phyloP scores from a whole-genome alignment of 176 grass and related monocot genomes.

The Aegilops tauschii region DNA sequence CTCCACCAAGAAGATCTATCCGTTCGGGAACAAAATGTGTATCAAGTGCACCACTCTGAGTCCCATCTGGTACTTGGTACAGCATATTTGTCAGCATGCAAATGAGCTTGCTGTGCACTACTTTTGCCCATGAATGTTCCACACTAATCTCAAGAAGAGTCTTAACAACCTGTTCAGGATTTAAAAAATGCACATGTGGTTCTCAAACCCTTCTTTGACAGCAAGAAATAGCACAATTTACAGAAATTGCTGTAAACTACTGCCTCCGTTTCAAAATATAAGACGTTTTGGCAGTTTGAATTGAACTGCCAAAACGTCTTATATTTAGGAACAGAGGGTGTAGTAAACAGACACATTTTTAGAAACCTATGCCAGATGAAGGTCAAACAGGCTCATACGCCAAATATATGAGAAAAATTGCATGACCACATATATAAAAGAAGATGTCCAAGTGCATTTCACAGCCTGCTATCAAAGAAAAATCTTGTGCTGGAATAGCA shows the following conservation, averaged over 20 bases:
- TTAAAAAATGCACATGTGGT: neutral
- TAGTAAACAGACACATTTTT: constrained; percentile 4
- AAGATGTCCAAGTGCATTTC: neutral
- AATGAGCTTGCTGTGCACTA: constrained; percentile 91
- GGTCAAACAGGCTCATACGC: constrained; percentile 12
- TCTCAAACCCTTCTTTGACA: constrained; percentile 12
- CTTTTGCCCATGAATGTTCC: constrained; percentile 89
- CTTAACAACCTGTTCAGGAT: constrained; percentile 71
- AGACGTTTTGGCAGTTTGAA: no score
- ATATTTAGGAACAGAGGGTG: neutral
- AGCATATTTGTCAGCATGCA: constrained; percentile 97
- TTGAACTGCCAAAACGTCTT: no score
- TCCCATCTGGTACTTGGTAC: constrained; percentile 66
- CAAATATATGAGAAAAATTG: neutral
- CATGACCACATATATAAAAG: constrained; percentile 18
- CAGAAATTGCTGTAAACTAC: constrained; percentile 10
- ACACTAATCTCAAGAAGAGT: constrained; percentile 84
- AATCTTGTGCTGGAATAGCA: constrained; percentile 1
- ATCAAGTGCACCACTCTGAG: constrained; percentile 48
- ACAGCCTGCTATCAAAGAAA: neutral
- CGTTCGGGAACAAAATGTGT: constrained; percentile 59
- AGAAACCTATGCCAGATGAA: neutral
- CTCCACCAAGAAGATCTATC: constrained; percentile 86
- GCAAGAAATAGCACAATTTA: neutral
- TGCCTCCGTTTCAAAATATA: neutral